Evolutionary conservation across 495 filamentous ascomycete genomes (phyloP), one percentile per base, ranked within the genome.

Genomic region (Hypomontagnella monticulosa): DNA sequence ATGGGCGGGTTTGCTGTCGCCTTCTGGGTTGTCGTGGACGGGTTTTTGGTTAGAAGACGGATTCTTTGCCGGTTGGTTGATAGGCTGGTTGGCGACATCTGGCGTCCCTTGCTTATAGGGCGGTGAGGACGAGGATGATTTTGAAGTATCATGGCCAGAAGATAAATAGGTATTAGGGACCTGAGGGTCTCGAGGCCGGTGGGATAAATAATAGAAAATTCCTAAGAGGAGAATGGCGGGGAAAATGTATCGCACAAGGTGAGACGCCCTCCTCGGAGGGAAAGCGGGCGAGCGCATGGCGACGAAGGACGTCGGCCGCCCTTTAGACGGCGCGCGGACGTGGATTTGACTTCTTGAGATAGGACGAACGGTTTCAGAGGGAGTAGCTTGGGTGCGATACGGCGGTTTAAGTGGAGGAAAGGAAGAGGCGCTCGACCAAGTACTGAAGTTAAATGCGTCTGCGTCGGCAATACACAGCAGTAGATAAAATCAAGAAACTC

Each of bases 201-300:
- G 44, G 6, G 66, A 72, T 8, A 75, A 55, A 52, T 73, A 70
- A 53, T 74, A 78, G 63, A 79, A 67, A 3, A 73, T 20, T 11
- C 58, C 44, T n/a, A 75, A 30, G 23, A 80, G 36, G 14, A 79
- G 37, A 15, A 71, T 30, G 23, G 73, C 71, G 10, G 73, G 71
- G 7, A 78, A 46, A 16, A 75, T 40, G 46, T 76, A 80, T 52
- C 78, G 78, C 32, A 76, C 12, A 38, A 79, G 32, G 27, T 73
- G 65, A 20, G 75, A 79, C 4, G 75, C 73, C 10, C 78, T 72
- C 61, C 75, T 71, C 36, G 72, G 76, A 19, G 75, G 76, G 54
- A 79, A 78, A n/a, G 68, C 71, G 51, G 76, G 77, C 33, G 71
- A 73, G 58, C 72, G 70, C 70, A 73, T 73, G 33, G 68, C 67